Evolutionary conservation across 257 asterid species (phyloP).

Genomic region (Fraxinus cuspidata): DNA sequence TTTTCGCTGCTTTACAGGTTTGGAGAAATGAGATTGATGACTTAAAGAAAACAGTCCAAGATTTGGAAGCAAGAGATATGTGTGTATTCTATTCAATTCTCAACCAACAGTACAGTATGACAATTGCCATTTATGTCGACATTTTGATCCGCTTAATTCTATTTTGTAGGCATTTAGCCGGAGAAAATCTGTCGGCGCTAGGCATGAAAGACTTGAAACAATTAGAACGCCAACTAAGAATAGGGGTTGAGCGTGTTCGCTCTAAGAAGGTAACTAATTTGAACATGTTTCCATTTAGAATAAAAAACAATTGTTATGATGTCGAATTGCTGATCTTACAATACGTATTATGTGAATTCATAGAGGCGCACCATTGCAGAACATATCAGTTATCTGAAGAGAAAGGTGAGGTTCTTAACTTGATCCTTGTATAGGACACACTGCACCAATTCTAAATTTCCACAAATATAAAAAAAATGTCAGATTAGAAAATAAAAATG

Average conservation of each 20-base stretch:
- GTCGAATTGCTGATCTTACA: not conserved
- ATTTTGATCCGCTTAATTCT: not conserved
- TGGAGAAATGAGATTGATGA: conserved; percentile 58
- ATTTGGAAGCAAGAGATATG: conserved; percentile 55
- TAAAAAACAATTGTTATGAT: not conserved
- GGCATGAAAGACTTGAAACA: conserved; percentile 66
- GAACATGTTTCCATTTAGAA: not conserved
- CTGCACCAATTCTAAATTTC: not conserved
- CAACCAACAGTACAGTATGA: not conserved
- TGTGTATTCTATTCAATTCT: conserved; percentile 10
- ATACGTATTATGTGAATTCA: not conserved
- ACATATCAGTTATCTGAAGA: conserved; percentile 47
- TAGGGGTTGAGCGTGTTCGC: conserved; percentile 63
- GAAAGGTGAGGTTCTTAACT: conserved; percentile 33
- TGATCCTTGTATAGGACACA: not conserved
- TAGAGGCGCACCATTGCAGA: conserved; percentile 52
- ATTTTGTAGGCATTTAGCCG: conserved; percentile 51
- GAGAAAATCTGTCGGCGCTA: conserved; percentile 50
- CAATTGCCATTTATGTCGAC: not conserved
- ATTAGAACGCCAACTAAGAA: conserved; percentile 54
- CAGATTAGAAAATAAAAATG: not conserved
- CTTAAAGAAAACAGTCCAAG: conserved; percentile 44
- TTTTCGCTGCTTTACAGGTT: conserved; percentile 31
- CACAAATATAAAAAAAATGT: too few relatives aligned
- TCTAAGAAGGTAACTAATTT: conserved; percentile 43